These are phyloP conservation scores for Phytophthora tentaculata DNA, from an alignment of 352 stramenopile species.

Conservation along the genomic window DNA sequence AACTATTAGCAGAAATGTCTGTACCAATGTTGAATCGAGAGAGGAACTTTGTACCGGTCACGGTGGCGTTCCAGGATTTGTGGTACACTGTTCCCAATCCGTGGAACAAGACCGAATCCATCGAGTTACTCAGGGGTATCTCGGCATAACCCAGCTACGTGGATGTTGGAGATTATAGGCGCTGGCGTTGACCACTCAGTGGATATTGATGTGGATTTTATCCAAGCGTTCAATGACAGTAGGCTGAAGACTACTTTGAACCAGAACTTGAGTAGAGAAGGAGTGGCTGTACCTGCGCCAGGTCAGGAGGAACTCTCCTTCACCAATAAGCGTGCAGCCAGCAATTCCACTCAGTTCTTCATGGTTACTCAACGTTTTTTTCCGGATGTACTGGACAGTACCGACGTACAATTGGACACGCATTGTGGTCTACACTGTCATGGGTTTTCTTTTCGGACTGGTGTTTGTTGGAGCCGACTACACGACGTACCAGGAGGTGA, in stretches of 20 bases:
- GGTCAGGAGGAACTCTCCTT: slow-evolving; percentile 35
- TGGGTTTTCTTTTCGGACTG: slow-evolving; percentile 68
- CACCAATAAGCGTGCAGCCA: slow-evolving; percentile 39
- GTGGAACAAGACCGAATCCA: slow-evolving; percentile 27
- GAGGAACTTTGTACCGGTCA: slow-evolving; percentile 41
- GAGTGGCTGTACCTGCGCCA: slow-evolving; percentile 15
- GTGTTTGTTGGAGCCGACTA: slow-evolving; percentile 47
- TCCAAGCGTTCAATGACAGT: slow-evolving; percentile 31
- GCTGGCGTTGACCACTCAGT: slow-evolving; percentile 44
- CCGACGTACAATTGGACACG: slow-evolving; percentile 82
- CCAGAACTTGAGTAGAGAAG: slow-evolving; percentile 32
- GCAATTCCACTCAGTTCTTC: slow-evolving; percentile 30
- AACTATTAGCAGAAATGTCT: slow-evolving; percentile 1
- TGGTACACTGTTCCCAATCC: slow-evolving; percentile 51
- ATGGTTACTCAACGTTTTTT: slow-evolving; percentile 59
- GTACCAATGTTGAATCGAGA: slow-evolving; percentile 12
- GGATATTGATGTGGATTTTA: slow-evolving; percentile 40
- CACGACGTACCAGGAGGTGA: slow-evolving; percentile 46
- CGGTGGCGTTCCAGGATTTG: slow-evolving; percentile 44
- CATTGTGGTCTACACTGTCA: slow-evolving; percentile 46
- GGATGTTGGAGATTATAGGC: slow-evolving; percentile 81
- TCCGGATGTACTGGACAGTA: slow-evolving; percentile 78
- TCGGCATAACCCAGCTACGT: slow-evolving; percentile 72
- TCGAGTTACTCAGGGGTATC: slow-evolving; percentile 82
- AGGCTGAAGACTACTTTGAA: slow-evolving; percentile 27